A percentile compares a stretch with the other conserved stretches of the same genome.
Evolutionary conservation across 2,329 filamentous ascomycete genomes (phyloP).

Genomic region (Alternaria triticina): DNA sequence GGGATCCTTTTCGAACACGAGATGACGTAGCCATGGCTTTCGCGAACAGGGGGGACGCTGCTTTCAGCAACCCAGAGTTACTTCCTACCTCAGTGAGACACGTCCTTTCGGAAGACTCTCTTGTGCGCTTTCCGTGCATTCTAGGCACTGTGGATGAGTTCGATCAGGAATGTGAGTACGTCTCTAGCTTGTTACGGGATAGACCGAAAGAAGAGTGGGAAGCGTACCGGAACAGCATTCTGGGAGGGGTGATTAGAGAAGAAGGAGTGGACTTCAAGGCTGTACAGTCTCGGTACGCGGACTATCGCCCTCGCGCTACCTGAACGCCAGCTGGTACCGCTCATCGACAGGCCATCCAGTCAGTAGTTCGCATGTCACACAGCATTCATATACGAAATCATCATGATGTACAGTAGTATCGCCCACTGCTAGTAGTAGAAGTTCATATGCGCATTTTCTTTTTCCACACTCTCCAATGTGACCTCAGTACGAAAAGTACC

Average conservation of each 20-base stretch:
- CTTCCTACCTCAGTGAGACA: fast-evolving
- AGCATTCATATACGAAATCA: no score
- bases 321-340: no score
- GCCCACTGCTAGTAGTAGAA: no score
- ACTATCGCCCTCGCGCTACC: not conserved
- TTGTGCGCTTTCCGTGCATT: not conserved
- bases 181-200: not conserved
- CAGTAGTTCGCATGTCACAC: no score
- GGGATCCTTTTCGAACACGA: no score
- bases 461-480: not conserved
- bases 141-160: not conserved
- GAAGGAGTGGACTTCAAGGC: not conserved
- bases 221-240: not conserved
- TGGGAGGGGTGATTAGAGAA: not conserved
- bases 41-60: not conserved
- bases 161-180: not conserved
- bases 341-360: no score
- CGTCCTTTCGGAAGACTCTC: not conserved
- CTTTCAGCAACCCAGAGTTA: not conserved
- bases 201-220: not conserved
- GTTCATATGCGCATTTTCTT: no score
- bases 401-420: no score
- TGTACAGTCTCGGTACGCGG: not conserved
- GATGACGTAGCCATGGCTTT: not conserved
- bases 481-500: slow-evolving; percentile 1